These are phyloP conservation scores for Aeschynomene evenia DNA, from an alignment of 306 rosid genomes.

Conservation along the genomic window DNA sequence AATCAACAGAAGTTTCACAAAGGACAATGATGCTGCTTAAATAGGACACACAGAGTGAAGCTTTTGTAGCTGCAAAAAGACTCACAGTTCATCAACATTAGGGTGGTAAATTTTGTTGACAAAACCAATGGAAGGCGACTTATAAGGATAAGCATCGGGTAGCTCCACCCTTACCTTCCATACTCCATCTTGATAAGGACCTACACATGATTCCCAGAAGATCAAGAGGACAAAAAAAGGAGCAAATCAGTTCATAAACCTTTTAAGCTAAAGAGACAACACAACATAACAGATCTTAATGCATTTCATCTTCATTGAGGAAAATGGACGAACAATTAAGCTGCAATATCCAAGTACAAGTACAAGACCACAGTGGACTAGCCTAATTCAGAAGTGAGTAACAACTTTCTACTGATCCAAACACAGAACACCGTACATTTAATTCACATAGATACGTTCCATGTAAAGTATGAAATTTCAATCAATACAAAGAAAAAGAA, in stretches of 20 bases:
- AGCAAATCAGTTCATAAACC: slow-evolving; percentile 3
- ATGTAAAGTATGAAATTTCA: slow-evolving; percentile 4
- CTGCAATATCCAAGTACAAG: slow-evolving; percentile 31
- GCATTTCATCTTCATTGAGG: slow-evolving; percentile 23
- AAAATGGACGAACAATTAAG: slow-evolving; percentile 23
- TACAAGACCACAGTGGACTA: slow-evolving; percentile 7
- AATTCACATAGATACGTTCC: slow-evolving; percentile 13
- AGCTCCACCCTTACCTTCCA: slow-evolving; percentile 90
- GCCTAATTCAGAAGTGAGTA: slow-evolving; percentile 24
- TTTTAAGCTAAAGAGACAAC: neutral
- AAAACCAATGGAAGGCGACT: slow-evolving; percentile 90
- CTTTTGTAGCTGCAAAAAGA: slow-evolving; percentile 8
- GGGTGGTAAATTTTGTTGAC: slow-evolving; percentile 88
- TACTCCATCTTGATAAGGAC: slow-evolving; percentile 75
- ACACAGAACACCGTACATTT: slow-evolving; percentile 9
- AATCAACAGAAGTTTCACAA: neutral
- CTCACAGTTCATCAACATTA: slow-evolving; percentile 94
- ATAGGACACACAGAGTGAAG: slow-evolving; percentile 12
- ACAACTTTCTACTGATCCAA: slow-evolving; percentile 27
- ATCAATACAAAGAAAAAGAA: neutral
- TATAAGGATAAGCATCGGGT: slow-evolving; percentile 87
- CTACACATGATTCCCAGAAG: slow-evolving; percentile 45
- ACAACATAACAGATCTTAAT: slow-evolving; percentile 23
- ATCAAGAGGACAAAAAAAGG: neutral
- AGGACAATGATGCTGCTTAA: slow-evolving; percentile 10